These are phyloP conservation scores for Massarina eburnea DNA, from an alignment of 2,329 filamentous ascomycete species.

Conservation along the genomic window DNA sequence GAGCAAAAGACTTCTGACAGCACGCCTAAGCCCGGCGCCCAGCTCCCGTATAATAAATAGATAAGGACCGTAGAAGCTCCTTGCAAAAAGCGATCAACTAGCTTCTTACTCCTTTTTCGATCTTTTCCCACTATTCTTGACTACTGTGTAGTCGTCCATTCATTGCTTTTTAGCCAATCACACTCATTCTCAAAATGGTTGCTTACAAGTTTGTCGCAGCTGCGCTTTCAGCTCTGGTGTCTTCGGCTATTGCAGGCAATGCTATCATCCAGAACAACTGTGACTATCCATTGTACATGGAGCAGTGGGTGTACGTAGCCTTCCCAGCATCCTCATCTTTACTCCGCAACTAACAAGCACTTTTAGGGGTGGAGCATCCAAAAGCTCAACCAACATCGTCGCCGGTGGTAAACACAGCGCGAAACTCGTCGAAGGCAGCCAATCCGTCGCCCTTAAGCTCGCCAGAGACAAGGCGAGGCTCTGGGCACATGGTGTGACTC, in stretches of 20 bases:
- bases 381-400: not conserved
- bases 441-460: slow-evolving; percentile 13
- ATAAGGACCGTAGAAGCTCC: no score
- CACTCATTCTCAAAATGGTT: slow-evolving; percentile 8
- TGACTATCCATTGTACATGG: slow-evolving; percentile 8
- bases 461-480: slow-evolving; percentile 3
- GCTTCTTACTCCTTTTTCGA: no score
- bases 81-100: no score
- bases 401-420: slow-evolving; percentile 4
- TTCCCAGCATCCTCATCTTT: not conserved
- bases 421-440: slow-evolving; percentile 3
- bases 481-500: slow-evolving; percentile 13
- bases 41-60: no score
- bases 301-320: slow-evolving; percentile 7
- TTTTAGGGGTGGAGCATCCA: slow-evolving; percentile 5
- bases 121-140: slow-evolving; percentile 2
- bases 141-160: slow-evolving; percentile 15
- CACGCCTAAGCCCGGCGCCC: no score
- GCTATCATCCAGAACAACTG: slow-evolving; percentile 13
- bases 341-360: not conserved
- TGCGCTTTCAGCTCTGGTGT: slow-evolving; percentile 8
- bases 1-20: no score
- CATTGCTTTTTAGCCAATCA: slow-evolving; percentile 5
- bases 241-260: slow-evolving; percentile 8
- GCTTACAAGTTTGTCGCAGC: slow-evolving; percentile 7